Evolutionary conservation across 352 stramenopile genomes (phyloP).

Genomic region (Aphanomyces cochlioides): DNA sequence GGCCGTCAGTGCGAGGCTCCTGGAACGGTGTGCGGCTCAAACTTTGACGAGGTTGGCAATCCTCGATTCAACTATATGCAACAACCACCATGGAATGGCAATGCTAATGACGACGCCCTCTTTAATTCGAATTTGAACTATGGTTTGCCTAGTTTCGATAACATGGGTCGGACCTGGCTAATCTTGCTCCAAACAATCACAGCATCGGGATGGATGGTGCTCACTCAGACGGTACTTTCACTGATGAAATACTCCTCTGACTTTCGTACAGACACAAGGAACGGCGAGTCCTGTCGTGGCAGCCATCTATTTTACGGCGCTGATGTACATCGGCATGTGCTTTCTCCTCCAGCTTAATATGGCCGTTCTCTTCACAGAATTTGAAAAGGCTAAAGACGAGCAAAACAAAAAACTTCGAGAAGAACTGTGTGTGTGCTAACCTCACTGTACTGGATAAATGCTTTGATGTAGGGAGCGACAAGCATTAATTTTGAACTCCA

Average conservation of each 20-base stretch:
- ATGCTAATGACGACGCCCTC: constrained; percentile 15
- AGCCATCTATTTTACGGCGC: constrained; percentile 79
- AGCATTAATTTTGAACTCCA: neutral
- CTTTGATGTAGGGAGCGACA: neutral
- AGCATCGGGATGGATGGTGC: constrained; percentile 85
- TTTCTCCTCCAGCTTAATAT: constrained; percentile 92
- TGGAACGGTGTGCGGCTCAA: constrained; percentile 46
- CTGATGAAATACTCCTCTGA: no score
- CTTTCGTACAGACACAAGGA: constrained; percentile 27
- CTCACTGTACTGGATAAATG: neutral
- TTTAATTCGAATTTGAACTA: constrained; percentile 81
- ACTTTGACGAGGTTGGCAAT: constrained; percentile 59
- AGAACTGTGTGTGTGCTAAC: no score
- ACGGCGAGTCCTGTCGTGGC: constrained; percentile 56
- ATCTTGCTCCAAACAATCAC: constrained; percentile 90
- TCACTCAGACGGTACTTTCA: constrained; percentile 56
- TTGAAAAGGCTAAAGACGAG: constrained; percentile 37
- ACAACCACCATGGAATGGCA: neutral
- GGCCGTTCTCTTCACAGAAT: constrained; percentile 89
- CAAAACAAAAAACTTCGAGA: constrained; percentile 36
- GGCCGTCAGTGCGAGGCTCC: neutral
- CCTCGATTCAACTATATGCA: constrained; percentile 55
- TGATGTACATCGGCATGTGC: constrained; percentile 91
- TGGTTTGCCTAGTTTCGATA: constrained; percentile 86
- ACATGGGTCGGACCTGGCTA: constrained; percentile 74